Conservation (phyloP, 1,284 basidiomycete species). For the Heterobasidion irregulare region DNA sequence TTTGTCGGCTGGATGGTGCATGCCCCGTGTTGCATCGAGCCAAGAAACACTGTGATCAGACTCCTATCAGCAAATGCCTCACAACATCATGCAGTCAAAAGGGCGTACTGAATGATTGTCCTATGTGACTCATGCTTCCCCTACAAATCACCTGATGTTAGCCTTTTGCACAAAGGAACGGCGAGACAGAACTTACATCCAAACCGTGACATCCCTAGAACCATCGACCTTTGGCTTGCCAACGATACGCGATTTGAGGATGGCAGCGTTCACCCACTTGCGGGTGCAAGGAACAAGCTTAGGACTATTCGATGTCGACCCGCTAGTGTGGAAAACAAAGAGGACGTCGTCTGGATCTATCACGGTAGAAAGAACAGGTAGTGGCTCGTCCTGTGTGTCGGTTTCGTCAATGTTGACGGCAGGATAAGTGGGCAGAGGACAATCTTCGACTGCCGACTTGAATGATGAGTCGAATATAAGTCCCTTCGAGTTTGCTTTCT, state of each 20-base stretch:
- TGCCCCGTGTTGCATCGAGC: slow-evolving; percentile 57
- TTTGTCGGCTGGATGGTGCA: slow-evolving; percentile 63
- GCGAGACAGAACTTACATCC: slow-evolving; percentile 42
- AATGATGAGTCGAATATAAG: slow-evolving; percentile 52
- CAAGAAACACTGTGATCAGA: slow-evolving; percentile 45
- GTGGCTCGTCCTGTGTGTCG: slow-evolving; percentile 23
- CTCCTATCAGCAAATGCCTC: no score
- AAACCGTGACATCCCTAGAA: slow-evolving; percentile 57
- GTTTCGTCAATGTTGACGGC: slow-evolving; percentile 33
- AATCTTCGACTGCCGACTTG: slow-evolving; percentile 23
- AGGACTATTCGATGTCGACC: slow-evolving; percentile 66
- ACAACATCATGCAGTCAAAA: slow-evolving; percentile 3
- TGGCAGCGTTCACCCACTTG: slow-evolving; percentile 48
- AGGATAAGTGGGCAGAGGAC: slow-evolving; percentile 39
- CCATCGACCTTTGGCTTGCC: slow-evolving; percentile 36
- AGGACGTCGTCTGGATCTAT: slow-evolving; percentile 31
- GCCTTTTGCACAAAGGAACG: slow-evolving; percentile 14
- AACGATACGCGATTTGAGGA: slow-evolving; percentile 47
- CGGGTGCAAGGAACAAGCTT: slow-evolving; percentile 64
- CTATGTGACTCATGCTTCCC: slow-evolving; percentile 69
- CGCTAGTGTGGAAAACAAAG: slow-evolving; percentile 69
- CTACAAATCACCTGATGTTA: slow-evolving; percentile 26
- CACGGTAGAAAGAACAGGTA: slow-evolving; percentile 37
- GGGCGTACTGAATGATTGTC: slow-evolving; percentile 46
- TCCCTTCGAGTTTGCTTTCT: slow-evolving; percentile 45